These are phyloP conservation scores for Lepidium sativum DNA, from an alignment of 345 rosid genomes.

Conservation along the genomic window DNA sequence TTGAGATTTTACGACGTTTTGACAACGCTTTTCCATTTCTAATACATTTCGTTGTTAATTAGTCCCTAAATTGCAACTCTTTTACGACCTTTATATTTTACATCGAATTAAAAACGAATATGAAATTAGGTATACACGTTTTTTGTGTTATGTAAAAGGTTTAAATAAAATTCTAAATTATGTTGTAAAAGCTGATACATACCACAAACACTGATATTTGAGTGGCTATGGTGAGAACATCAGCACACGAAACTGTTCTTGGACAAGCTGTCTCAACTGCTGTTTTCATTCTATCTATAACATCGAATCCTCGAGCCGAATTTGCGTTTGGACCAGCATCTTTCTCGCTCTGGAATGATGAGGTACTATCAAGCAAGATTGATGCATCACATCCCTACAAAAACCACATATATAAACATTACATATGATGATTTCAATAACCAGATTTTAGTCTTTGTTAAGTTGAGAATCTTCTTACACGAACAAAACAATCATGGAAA, in stretches of 20 bases:
- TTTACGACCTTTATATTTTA: too few relatives aligned
- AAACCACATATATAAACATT: neutral
- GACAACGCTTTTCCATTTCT: too few relatives aligned
- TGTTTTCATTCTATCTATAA: constrained; percentile 46
- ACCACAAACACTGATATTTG: constrained; percentile 34
- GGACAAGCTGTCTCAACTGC: constrained; percentile 41
- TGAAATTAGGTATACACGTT: too few relatives aligned
- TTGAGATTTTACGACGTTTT: too few relatives aligned
- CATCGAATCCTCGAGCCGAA: constrained; percentile 45
- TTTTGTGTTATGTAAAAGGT: too few relatives aligned
- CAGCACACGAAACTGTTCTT: constrained; percentile 45
- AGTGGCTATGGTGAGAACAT: constrained; percentile 37
- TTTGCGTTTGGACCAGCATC: constrained; percentile 42
- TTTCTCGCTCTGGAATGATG: constrained; percentile 37
- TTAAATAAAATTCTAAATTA: too few relatives aligned
- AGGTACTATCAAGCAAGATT: constrained; percentile 36
- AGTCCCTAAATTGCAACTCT: too few relatives aligned
- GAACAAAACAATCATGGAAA: constrained; percentile 28
- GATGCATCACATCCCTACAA: constrained; percentile 60
- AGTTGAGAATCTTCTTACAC: constrained; percentile 1
- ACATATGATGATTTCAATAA: neutral
- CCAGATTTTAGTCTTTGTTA: neutral
- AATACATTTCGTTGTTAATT: too few relatives aligned
- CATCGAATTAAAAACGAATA: too few relatives aligned
- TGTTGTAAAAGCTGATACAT: too few relatives aligned